Evolutionary conservation across 305 asterid species (phyloP).

Genomic region (Caryopteris hybrid): DNA sequence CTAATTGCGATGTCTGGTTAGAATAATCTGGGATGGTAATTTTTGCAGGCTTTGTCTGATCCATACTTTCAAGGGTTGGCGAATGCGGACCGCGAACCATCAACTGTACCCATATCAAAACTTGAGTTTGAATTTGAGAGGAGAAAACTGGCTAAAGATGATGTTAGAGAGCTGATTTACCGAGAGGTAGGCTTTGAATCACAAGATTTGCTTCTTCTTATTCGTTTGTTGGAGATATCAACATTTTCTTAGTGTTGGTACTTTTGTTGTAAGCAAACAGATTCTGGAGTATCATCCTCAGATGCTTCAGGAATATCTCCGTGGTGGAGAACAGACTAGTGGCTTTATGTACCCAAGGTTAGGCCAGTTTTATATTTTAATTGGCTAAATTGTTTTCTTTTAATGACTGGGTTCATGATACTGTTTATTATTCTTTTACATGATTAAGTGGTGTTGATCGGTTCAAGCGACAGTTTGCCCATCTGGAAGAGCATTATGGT

Average conservation of each 20-base stretch:
- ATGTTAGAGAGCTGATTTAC: constrained; percentile 89
- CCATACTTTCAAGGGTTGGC: constrained; percentile 83
- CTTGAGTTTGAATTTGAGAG: constrained; percentile 97
- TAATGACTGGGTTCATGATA: not conserved
- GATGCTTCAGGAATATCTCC: constrained; percentile 88
- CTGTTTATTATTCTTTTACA: constrained; percentile 9
- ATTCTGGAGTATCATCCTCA: constrained; percentile 96
- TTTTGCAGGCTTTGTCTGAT: constrained; percentile 69
- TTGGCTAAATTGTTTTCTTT: not conserved
- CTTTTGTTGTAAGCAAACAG: constrained; percentile 33
- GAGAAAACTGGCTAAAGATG: constrained; percentile 85
- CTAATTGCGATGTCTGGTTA: not conserved
- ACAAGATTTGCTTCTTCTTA: constrained; percentile 6
- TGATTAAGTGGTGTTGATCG: constrained; percentile 82
- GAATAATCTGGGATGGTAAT: not conserved
- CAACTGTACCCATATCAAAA: constrained; percentile 82
- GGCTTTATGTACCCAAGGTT: constrained; percentile 99
- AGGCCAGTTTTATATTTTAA: constrained; percentile 18
- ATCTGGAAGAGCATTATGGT: constrained; percentile 82
- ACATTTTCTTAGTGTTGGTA: constrained; percentile 8
- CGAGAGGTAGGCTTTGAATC: constrained; percentile 54
- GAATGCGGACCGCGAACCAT: constrained; percentile 86
- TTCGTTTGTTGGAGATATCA: not conserved
- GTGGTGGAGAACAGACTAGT: constrained; percentile 83
- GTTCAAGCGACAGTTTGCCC: constrained; percentile 95